phyloP scores from a whole-genome alignment of 352 stramenopile species.

The Phytopythium oedochilum region DNA sequence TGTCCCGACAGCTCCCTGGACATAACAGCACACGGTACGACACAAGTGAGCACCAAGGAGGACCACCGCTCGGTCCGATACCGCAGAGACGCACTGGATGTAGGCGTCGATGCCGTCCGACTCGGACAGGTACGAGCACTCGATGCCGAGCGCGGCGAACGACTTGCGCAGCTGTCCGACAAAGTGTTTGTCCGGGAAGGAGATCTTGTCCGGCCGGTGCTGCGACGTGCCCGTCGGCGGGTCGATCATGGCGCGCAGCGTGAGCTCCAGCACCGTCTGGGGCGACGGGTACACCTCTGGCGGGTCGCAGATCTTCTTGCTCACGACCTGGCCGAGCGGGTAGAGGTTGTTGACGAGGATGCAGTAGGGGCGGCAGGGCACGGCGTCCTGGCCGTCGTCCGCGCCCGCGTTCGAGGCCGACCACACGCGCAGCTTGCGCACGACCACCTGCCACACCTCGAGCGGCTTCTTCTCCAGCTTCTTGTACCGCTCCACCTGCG shows the following conservation, averaged over 20 bases:
- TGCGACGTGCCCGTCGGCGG: slow-evolving; percentile 66
- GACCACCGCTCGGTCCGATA: background rate
- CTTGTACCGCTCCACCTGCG: slow-evolving; percentile 63
- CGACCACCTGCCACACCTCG: slow-evolving; percentile 87
- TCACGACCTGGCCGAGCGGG: slow-evolving; percentile 77
- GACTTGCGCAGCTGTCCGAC: slow-evolving; percentile 75
- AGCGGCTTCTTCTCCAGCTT: slow-evolving; percentile 73
- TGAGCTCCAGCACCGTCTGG: slow-evolving; percentile 63
- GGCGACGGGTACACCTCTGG: slow-evolving; percentile 73
- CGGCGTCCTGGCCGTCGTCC: slow-evolving; percentile 46
- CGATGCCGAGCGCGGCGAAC: slow-evolving; percentile 68
- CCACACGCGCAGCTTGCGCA: slow-evolving; percentile 85
- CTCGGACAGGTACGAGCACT: slow-evolving; percentile 83
- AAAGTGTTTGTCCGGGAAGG: slow-evolving; percentile 74
- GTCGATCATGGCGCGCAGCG: slow-evolving; percentile 72
- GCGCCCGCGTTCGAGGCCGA: slow-evolving; percentile 66
- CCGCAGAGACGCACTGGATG: slow-evolving; percentile 48
- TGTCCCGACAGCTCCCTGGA: slow-evolving; percentile 72
- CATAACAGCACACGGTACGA: background rate
- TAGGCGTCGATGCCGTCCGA: slow-evolving; percentile 83
- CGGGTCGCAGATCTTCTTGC: slow-evolving; percentile 83
- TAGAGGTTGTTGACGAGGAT: slow-evolving; percentile 88
- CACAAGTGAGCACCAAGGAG: background rate
- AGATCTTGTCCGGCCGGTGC: slow-evolving; percentile 83
- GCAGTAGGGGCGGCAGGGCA: slow-evolving; percentile 79